These are phyloP conservation scores for Ceratopteris richardii DNA, from an alignment of 75 land plant species.

Conservation along the genomic window DNA sequence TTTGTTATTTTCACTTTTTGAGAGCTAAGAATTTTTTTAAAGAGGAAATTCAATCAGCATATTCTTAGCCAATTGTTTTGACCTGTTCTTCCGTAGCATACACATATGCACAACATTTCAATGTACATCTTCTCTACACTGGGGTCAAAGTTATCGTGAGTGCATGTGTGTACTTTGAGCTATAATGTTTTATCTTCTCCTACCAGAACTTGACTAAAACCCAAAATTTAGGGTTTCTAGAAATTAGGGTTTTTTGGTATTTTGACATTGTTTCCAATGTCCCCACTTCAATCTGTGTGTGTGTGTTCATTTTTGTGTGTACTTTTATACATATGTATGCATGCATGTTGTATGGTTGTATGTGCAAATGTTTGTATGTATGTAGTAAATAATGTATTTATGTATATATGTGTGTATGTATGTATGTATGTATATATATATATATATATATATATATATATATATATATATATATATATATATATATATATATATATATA, in stretches of 20 bases:
- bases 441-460: slow-evolving; percentile 4
- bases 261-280: neutral
- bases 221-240: neutral
- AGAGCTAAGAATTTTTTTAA: too few species aligned
- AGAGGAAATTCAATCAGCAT: too few species aligned
- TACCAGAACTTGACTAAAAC: neutral
- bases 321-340: neutral
- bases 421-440: neutral
- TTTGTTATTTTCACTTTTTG: too few species aligned
- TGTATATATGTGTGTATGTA: neutral
- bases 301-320: neutral
- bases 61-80: too few species aligned
- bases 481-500: neutral
- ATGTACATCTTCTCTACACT: too few species aligned
- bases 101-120: too few species aligned
- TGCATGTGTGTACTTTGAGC: neutral
- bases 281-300: neutral
- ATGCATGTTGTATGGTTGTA: neutral
- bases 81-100: too few species aligned
- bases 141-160: neutral
- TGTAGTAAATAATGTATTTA: neutral
- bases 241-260: too few species aligned
- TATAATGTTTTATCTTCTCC: neutral
- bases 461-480: slow-evolving; percentile 2
- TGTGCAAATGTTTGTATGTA: neutral